A percentile compares a stretch with the other conserved stretches of the same genome.
Evolutionary conservation across 169 alveolate species (phyloP).

Genomic region (Eimeria sp.): DNA sequence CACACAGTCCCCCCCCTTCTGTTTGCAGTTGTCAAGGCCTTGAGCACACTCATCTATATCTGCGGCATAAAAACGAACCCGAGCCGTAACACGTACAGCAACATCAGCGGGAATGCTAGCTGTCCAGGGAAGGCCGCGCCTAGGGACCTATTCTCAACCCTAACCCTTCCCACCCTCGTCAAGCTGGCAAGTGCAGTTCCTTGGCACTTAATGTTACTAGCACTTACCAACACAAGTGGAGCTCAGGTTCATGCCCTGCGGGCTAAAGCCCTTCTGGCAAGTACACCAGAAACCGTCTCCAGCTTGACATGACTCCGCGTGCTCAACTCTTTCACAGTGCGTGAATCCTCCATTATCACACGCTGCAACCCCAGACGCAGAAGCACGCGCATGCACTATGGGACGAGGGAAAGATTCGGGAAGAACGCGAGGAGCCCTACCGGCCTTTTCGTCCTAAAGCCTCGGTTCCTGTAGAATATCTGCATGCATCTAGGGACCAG

Average conservation of each 20-base stretch:
- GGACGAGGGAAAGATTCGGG: background rate
- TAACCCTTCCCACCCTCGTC: background rate
- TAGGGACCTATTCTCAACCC: background rate
- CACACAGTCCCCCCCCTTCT: slow-evolving; percentile 47
- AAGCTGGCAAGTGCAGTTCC: background rate
- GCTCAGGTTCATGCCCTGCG: slow-evolving; percentile 22
- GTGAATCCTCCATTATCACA: slow-evolving; percentile 23
- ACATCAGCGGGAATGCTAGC: background rate
- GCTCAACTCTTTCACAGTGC: slow-evolving; percentile 29
- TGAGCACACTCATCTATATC: slow-evolving; percentile 62
- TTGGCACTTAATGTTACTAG: background rate
- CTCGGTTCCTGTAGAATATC: background rate
- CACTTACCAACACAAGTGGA: slow-evolving; percentile 35
- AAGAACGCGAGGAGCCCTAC: background rate
- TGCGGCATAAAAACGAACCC: background rate
- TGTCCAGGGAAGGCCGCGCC: background rate
- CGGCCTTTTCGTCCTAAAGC: background rate
- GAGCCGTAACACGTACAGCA: background rate
- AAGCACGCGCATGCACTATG: background rate
- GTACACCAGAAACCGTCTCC: slow-evolving; percentile 56
- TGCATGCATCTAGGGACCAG: background rate
- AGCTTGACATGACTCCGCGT: slow-evolving; percentile 21
- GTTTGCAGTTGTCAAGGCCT: slow-evolving; percentile 49
- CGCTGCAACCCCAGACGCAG: slow-evolving; percentile 23
- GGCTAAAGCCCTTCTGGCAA: slow-evolving; percentile 46